Conservation (phyloP, 1,284 basidiomycete species). For the Heterobasidion irregulare region DNA sequence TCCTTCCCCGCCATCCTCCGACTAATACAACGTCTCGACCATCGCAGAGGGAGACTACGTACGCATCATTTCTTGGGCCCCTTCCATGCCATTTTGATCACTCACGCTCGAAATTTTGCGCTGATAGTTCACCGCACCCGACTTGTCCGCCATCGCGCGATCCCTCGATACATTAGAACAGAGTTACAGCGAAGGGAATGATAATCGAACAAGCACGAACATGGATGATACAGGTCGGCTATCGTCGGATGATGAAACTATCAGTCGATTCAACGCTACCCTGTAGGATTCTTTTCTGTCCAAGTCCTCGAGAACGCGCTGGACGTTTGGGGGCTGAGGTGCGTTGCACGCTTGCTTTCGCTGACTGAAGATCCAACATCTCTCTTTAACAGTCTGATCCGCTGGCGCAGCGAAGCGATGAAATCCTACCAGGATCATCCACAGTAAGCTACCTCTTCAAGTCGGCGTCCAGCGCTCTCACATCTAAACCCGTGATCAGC, state of each 20-base stretch:
- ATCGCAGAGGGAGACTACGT: slow-evolving; percentile 64
- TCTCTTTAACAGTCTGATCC: slow-evolving; percentile 39
- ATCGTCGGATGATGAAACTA: no score
- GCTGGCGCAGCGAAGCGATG: slow-evolving; percentile 86
- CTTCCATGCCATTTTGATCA: slow-evolving; percentile 3
- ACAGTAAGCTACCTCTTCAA: slow-evolving; percentile 43
- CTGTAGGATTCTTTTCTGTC: slow-evolving; percentile 77
- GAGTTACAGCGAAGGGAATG: slow-evolving; percentile 35
- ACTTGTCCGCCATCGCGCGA: slow-evolving; percentile 77
- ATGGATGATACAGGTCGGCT: slow-evolving; percentile 81
- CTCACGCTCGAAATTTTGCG: slow-evolving; percentile 1
- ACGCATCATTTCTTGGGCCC: slow-evolving; percentile 16
- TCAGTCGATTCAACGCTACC: slow-evolving; percentile 1
- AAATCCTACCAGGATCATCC: slow-evolving; percentile 66
- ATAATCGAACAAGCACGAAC: slow-evolving; percentile 49
- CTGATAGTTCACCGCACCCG: slow-evolving; percentile 72
- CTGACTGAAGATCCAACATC: not conserved
- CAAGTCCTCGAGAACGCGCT: slow-evolving; percentile 78
- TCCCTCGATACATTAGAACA: slow-evolving; percentile 44
- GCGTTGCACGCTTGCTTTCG: slow-evolving; percentile 12
- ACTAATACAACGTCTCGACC: slow-evolving; percentile 5
- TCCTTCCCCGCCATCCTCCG: slow-evolving; percentile 1
- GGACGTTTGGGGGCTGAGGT: slow-evolving; percentile 79
- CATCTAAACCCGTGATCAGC: slow-evolving; percentile 29
- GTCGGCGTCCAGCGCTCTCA: slow-evolving; percentile 2